These are phyloP conservation scores for Triangularia verruculosa DNA, from an alignment of 2,329 filamentous ascomycete genomes.

Conservation along the genomic window DNA sequence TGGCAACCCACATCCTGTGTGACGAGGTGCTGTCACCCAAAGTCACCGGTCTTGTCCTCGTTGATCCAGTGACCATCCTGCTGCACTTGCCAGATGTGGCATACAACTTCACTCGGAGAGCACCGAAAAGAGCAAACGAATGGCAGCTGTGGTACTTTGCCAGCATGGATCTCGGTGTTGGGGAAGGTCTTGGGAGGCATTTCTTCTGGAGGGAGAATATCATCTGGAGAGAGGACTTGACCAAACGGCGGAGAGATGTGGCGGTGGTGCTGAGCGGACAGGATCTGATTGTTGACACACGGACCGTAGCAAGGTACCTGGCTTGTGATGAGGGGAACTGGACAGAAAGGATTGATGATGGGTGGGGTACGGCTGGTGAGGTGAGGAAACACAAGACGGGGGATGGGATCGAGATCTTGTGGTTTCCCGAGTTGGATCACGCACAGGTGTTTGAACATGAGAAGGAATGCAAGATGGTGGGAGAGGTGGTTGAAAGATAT, in stretches of 20 bases:
- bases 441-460: conserved; percentile 56
- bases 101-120: conserved; percentile 64
- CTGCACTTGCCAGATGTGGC: conserved; percentile 68
- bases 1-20: conserved; percentile 60
- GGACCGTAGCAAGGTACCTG: conserved; percentile 57
- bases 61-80: conserved; percentile 64
- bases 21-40: conserved; percentile 46
- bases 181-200: conserved; percentile 60
- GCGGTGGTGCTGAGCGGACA: conserved; percentile 57
- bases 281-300: conserved; percentile 64
- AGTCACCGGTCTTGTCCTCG: conserved; percentile 46
- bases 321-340: conserved; percentile 32
- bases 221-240: conserved; percentile 63
- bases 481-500: conserved; percentile 27
- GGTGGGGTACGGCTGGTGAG: conserved; percentile 10
- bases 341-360: not conserved
- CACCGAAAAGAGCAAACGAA: conserved; percentile 59
- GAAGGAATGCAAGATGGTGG: conserved; percentile 14
- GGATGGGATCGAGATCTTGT: conserved; percentile 50
- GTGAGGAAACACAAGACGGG: conserved; percentile 31
- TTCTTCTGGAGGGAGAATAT: conserved; percentile 73
- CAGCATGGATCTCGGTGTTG: conserved; percentile 63
- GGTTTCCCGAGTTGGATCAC: conserved; percentile 62
- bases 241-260: conserved; percentile 37
- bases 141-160: conserved; percentile 70